Evolutionary conservation across 1,284 basidiomycete species (phyloP).

Genomic region (Flammula alnicola): DNA sequence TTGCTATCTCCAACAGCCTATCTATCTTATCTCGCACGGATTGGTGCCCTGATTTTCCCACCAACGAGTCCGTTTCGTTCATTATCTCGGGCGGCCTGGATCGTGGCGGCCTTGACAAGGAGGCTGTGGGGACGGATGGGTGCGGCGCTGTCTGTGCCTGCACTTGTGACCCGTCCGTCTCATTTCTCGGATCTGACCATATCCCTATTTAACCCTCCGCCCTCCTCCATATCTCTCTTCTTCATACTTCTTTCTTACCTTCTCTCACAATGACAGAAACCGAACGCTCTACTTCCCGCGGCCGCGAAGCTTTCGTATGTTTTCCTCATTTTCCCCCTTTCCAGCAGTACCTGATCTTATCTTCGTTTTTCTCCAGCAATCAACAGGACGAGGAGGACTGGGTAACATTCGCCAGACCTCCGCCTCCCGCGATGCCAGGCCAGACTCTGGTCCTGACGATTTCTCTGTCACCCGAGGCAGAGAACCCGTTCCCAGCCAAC

Average conservation of each 20-base stretch:
- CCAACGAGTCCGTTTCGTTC: too few species aligned
- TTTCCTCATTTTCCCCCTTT: background rate
- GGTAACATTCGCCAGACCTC: slow-evolving; percentile 67
- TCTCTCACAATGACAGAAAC: slow-evolving; percentile 5
- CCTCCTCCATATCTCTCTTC: background rate
- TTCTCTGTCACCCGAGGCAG: slow-evolving; percentile 56
- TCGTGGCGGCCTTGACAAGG: too few species aligned
- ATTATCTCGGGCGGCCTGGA: too few species aligned
- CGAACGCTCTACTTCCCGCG: slow-evolving; percentile 47
- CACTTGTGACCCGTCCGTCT: slow-evolving; percentile 2
- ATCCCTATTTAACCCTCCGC: background rate
- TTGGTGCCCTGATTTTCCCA: too few species aligned
- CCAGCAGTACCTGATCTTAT: background rate
- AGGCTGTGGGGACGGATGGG: too few species aligned
- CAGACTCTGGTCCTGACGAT: slow-evolving; percentile 46
- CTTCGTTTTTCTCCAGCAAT: slow-evolving; percentile 40
- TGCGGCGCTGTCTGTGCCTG: background rate
- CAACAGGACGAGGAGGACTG: slow-evolving; percentile 69
- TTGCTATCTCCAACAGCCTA: slow-evolving; percentile 1
- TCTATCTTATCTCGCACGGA: too few species aligned
- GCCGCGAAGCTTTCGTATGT: slow-evolving; percentile 46
- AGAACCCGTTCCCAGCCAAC: slow-evolving; percentile 48
- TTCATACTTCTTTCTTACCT: background rate
- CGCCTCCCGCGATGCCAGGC: slow-evolving; percentile 42
- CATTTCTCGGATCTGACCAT: background rate